Evolutionary conservation across 371 early-diverging fungal genomes (phyloP), one percentile per base, ranked within the genome.

Genomic region (Mortierella sp.): DNA sequence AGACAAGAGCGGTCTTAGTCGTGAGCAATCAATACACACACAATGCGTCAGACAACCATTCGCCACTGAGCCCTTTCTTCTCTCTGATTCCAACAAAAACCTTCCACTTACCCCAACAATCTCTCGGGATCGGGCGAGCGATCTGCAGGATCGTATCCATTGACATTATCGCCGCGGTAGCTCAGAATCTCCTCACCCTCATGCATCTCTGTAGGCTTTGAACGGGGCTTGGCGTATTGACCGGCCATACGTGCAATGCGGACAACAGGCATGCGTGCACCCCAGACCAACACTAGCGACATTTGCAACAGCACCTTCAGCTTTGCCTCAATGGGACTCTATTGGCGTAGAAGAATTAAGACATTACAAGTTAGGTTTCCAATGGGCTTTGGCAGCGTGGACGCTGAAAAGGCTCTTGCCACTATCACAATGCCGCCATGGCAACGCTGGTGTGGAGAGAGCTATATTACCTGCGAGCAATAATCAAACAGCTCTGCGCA

Each of bases 171-270:
- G 73, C 99, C 99, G 31, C 79, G 70, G 43, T 87, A 93, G 88
- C 96, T 91, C 89, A 92, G 89, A 82, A 97, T 89, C 79, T 95
- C 94, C 67, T 92, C 87, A 57, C 98, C 99, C 85, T 97, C 92
- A 64, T 96, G 86, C 82, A 93, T 94, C 85, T 98, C 99, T 43
- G 93, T 96, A 2, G 97, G 96, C 87, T 94, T 96, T 50, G 97
- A 97, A 72, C 99, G 93, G 37, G 99, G 99, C 91, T 98, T 98
- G 61, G 98, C 99, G 88, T 98, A 98, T 90, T 97, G 97, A 9
- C 97, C 99, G n/a, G 97, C 98, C 98, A 99, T 98, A 75, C 99
- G 94, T n/a, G 97, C 99, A 78, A 99, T 97, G 74, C 98, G 94
- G 34, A 98, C 96, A 28, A 99, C 95, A 8, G 97, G 94, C 71